These are phyloP conservation scores for Plectranthus barbatus DNA, from an alignment of 257 asterid genomes.

Conservation along the genomic window DNA sequence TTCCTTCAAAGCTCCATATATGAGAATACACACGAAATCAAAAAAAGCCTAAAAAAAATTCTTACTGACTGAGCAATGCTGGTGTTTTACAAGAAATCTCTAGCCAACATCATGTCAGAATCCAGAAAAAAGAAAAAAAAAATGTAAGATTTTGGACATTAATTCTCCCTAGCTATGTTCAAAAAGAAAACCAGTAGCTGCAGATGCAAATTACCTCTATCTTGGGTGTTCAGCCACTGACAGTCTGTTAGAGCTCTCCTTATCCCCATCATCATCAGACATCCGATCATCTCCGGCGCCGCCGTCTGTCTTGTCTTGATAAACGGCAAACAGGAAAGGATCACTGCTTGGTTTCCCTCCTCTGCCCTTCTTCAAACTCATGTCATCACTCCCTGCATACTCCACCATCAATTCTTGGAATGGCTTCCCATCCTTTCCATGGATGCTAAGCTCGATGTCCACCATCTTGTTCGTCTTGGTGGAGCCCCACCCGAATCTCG, in stretches of 20 bases:
- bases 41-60: background rate
- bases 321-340: constrained; percentile 25
- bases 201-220: constrained; percentile 28
- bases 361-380: constrained; percentile 27
- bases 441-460: constrained; percentile 42
- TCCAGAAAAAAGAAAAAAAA: background rate
- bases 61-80: background rate
- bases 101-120: background rate
- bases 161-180: background rate
- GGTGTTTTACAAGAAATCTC: background rate
- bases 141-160: too few relatives aligned
- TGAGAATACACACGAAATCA: background rate
- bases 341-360: constrained; percentile 25
- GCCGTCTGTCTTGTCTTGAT: constrained; percentile 13
- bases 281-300: background rate
- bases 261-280: constrained; percentile 19
- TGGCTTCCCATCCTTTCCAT: constrained; percentile 29
- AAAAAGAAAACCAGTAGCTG: background rate
- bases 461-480: constrained; percentile 27
- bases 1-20: background rate
- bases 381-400: constrained; percentile 32
- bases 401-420: constrained; percentile 32
- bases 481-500: constrained; percentile 26
- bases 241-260: constrained; percentile 21
- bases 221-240: constrained; percentile 26